Conservation (phyloP, 2,329 filamentous ascomycete species). For the Seiridium unicorne region DNA sequence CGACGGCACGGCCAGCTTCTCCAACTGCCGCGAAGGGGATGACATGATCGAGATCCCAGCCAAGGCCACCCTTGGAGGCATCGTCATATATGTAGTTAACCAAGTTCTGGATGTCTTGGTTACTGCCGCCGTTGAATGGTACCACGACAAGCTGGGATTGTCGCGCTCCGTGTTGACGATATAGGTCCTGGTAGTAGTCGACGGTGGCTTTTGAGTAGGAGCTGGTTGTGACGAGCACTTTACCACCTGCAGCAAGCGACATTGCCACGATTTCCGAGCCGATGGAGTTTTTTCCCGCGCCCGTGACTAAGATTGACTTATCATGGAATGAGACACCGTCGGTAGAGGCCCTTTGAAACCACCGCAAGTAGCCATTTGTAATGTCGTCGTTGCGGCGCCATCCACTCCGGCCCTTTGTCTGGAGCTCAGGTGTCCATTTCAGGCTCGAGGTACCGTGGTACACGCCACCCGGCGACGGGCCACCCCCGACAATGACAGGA, state of each 20-base stretch:
- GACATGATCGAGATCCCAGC: constrained; percentile 35
- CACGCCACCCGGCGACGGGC: neutral
- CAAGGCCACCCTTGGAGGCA: constrained; percentile 12
- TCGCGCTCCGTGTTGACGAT: constrained; percentile 26
- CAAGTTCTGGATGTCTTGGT: constrained; percentile 33
- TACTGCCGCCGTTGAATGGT: constrained; percentile 39
- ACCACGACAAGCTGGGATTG: constrained; percentile 33
- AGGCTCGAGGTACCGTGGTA: neutral
- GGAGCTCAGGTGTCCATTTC: constrained; percentile 8
- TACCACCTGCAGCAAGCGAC: constrained; percentile 31
- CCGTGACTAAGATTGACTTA: constrained; percentile 33
- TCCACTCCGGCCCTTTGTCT: constrained; percentile 9
- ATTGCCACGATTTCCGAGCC: constrained; percentile 28
- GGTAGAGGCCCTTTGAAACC: neutral
- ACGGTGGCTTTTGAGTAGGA: constrained; percentile 24
- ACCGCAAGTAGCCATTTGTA: constrained; percentile 11
- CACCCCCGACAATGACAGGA: neutral
- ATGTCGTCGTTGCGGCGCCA: constrained; percentile 11
- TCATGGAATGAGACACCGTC: constrained; percentile 24
- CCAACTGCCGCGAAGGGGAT: constrained; percentile 41
- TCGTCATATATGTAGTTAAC: constrained; percentile 36
- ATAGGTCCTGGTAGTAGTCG: constrained; percentile 32
- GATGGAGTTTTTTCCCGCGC: constrained; percentile 34
- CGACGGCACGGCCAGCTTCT: constrained; percentile 32
- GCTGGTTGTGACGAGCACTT: constrained; percentile 38